Conservation (phyloP, 106 monocot species). For the Dendrobium chrysotoxum region DNA sequence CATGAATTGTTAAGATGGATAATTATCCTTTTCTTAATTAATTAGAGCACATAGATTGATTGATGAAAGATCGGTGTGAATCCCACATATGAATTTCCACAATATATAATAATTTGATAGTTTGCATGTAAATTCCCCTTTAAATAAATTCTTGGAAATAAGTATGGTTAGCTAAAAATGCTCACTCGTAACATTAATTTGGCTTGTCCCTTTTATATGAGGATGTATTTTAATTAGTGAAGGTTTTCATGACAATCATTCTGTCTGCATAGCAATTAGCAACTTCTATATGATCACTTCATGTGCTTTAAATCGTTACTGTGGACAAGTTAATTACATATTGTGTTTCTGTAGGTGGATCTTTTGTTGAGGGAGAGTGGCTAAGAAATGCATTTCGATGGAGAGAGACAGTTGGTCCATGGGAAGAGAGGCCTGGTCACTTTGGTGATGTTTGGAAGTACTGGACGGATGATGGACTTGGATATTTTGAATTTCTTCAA, state of each 20-base stretch:
- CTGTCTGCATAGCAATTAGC: neutral
- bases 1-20: no score
- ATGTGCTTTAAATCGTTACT: neutral
- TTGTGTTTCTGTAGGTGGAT: constrained; percentile 53
- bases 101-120: no score
- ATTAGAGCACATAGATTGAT: no score
- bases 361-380: constrained; percentile 93
- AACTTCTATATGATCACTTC: neutral
- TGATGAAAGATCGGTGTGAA: no score
- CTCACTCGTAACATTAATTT: no score
- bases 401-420: constrained; percentile 82
- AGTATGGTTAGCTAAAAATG: no score
- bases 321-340: neutral
- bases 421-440: constrained; percentile 98
- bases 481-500: constrained; percentile 89
- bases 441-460: constrained; percentile 94
- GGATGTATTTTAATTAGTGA: neutral
- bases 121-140: no score
- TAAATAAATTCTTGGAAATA: no score
- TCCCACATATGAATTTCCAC: no score
- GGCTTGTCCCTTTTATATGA: no score
- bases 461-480: constrained; percentile 99
- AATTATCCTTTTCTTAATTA: no score
- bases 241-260: neutral
- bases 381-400: constrained; percentile 92